Percentiles rank a stretch among this genome's conserved stretches.
phyloP scores from a whole-genome alignment of 2,329 filamentous ascomycete species.

The Madurella fahalii region DNA sequence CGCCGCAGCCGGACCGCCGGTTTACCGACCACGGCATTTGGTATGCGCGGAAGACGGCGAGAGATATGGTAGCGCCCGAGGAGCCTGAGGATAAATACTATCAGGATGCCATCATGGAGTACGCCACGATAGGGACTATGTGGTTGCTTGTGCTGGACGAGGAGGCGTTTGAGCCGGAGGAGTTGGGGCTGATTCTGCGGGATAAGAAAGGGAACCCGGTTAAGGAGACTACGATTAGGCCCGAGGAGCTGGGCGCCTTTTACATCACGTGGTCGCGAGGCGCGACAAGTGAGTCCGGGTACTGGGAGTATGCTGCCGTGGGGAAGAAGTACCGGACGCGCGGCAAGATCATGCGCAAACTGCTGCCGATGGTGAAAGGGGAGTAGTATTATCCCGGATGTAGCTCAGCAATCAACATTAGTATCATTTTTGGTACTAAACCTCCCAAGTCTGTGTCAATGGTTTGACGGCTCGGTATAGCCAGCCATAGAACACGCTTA shows the following conservation, averaged over 20 bases:
- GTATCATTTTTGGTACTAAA: no score
- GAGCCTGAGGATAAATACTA: no score
- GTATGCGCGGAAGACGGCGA: background rate
- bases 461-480: no score
- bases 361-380: constrained; percentile 9
- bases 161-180: background rate
- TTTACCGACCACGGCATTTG: background rate
- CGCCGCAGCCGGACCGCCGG: background rate
- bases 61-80: background rate
- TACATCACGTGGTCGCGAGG: background rate
- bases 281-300: background rate
- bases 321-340: background rate
- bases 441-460: no score
- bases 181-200: background rate
- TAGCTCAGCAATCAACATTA: no score
- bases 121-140: background rate
- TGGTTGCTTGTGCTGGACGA: background rate
- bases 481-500: no score
- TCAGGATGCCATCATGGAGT: no score
- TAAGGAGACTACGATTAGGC: background rate
- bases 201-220: background rate
- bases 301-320: background rate
- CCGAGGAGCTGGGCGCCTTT: background rate
- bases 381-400: no score
- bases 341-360: constrained; percentile 4